Conservation (phyloP, 441 rosid species). For the Gossypium davidsonii region DNA sequence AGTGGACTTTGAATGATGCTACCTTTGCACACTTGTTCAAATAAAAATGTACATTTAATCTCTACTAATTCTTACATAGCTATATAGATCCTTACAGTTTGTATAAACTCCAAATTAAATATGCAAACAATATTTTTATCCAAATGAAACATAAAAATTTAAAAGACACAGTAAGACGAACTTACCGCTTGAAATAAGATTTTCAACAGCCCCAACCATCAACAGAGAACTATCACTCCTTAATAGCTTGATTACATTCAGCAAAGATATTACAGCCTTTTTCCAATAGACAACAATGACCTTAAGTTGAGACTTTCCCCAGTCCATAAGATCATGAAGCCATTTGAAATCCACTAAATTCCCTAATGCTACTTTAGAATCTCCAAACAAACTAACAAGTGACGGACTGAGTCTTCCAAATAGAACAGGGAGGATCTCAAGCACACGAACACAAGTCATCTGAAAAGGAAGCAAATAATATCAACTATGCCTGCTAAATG, state of each 20-base stretch:
- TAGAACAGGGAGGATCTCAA: slow-evolving; percentile 81
- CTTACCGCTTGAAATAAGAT: slow-evolving; percentile 66
- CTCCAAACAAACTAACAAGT: slow-evolving; percentile 22
- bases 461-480: slow-evolving; percentile 32
- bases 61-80: not conserved
- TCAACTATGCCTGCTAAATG: slow-evolving; percentile 8
- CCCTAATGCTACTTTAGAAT: slow-evolving; percentile 31
- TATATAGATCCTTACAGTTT: not conserved
- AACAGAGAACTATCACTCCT: slow-evolving; percentile 34
- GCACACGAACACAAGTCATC: slow-evolving; percentile 95
- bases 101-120: not conserved
- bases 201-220: slow-evolving; percentile 48
- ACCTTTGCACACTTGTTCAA: not conserved
- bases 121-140: not conserved
- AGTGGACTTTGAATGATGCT: slow-evolving; percentile 1
- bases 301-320: slow-evolving; percentile 92
- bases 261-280: slow-evolving; percentile 55
- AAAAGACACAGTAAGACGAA: slow-evolving; percentile 5
- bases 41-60: not conserved
- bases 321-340: slow-evolving; percentile 88
- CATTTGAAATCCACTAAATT: slow-evolving; percentile 52
- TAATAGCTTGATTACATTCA: slow-evolving; percentile 49
- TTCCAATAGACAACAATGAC: slow-evolving; percentile 87
- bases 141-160: slow-evolving; percentile 4
- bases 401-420: slow-evolving; percentile 50